A percentile compares a stretch with the other conserved stretches of the same genome.
These are phyloP conservation scores for Corymbia maculata DNA, from an alignment of 345 rosid species.

Conservation along the genomic window DNA sequence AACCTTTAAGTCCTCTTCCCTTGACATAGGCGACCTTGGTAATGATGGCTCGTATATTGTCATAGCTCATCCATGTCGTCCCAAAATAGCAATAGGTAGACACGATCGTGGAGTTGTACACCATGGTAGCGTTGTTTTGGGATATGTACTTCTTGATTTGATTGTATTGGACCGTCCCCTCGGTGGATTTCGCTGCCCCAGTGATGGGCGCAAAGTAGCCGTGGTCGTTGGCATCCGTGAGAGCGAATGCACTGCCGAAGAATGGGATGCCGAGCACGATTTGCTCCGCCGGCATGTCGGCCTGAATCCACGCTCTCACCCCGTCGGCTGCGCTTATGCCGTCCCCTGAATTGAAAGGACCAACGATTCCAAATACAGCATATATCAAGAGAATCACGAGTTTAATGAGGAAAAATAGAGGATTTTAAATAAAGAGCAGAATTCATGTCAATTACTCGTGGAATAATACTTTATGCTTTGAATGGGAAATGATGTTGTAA, in stretches of 20 bases:
- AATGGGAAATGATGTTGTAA: neutral
- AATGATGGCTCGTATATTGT: conserved; percentile 30
- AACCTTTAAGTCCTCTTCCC: conserved; percentile 45
- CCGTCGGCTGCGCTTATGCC: conserved; percentile 47
- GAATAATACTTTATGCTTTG: neutral
- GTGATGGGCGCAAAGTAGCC: conserved; percentile 1
- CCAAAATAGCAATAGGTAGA: conserved; percentile 42
- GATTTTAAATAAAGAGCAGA: neutral
- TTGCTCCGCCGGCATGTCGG: conserved; percentile 32
- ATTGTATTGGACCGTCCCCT: neutral
- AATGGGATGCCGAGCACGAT: conserved; percentile 56
- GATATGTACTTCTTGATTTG: conserved; percentile 23
- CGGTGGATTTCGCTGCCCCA: too few relatives aligned
- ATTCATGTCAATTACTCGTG: neutral
- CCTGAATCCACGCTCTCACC: conserved; percentile 39
- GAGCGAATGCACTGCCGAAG: conserved; percentile 52
- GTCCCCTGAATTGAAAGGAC: neutral
- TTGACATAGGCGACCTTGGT: conserved; percentile 37
- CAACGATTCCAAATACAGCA: neutral
- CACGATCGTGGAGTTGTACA: conserved; percentile 32
- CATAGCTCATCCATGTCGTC: conserved; percentile 52
- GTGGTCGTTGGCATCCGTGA: conserved; percentile 29
- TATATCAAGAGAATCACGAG: neutral
- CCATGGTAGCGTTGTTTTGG: conserved; percentile 19
- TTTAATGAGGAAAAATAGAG: neutral